Evolutionary conservation across 2,329 filamentous ascomycete genomes (phyloP), one percentile per base, ranked within the genome.

Genomic region (Aureobasidium leucospermi): DNA sequence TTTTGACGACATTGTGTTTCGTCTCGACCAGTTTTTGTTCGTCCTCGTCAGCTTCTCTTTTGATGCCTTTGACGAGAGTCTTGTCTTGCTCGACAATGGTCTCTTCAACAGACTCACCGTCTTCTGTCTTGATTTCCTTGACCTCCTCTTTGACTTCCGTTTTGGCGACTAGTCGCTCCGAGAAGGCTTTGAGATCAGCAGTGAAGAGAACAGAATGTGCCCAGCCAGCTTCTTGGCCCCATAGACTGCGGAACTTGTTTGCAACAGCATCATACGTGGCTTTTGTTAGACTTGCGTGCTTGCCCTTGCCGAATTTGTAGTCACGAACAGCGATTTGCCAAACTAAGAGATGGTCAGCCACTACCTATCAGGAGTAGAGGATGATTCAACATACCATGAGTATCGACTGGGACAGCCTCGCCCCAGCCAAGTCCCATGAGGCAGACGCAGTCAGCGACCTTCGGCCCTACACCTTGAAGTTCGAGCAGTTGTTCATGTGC

Each of bases 291-390:
- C 90, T 93, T 69, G 91, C 93, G 62, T 88, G 81, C 69, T 90
- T 93, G 8, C 84, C 85, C 67, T 86, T 89, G 6, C 90, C 89
- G 67, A 99, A 96, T 61, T 87, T 91, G 75, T 99, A 99, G 73
- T 99, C 94, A 57, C 94, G 82, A 71, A 95, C 90, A 0, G 94
- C 95, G 69, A 99, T 97, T 76, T 97, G 92, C 93, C 92, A 97
- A 11, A 99, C 90, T 81, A 60, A 1, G 11, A n/a, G 1, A n/a
- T 6, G 23, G 29, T 61, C 23, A 61, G 52, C 7, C 8, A 15
- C 57, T 16, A 58, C 23, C 23, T 8, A 10, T 34, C 23, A 13
- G 36, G 9, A 23, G 32, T 8, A 3, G 28, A 10, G 19, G 19
- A 1, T 9, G 29, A 32, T 34, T 13, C 29, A 16, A 67, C 73